Base-by-base conservation (phyloP, 257 asterid genomes). In the Osmanthus fragrans region DNA sequence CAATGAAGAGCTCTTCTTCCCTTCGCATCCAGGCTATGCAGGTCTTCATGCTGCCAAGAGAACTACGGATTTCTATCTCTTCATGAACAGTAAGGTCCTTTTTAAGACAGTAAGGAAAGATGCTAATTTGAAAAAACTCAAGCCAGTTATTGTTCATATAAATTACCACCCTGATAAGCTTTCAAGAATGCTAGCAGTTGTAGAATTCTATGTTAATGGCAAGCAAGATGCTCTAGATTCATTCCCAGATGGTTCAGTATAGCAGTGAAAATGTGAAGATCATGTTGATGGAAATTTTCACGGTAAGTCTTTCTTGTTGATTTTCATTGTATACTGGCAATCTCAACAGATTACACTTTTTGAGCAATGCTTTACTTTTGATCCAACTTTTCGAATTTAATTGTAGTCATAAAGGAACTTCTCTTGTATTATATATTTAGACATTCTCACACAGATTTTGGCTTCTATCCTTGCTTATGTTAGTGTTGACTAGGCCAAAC, bases 71-170 rank as follows among this genome's bases (percentile, higher is more conserved):
- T 71, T 87, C 60, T 92, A 89, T 76, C 88, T 83, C 37, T 92
- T 92, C 42, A 92, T 92, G 96, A 92, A 92, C 74, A 91, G 97
- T 81, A 92, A 92, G 84, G 95, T 91, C n/a, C 92, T 92, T 29
- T 92, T 92, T 84, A 92, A 92, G 87, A 89, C 91, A 0, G 92
- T 92, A 3, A 84, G 97, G 66, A 87, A 83, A 73, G 90, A 91
- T 73, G 86, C 81, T 19, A 78, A 54, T 49, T 81, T 92, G 86
- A 92, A 74, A 76, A 92, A 87, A 76, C 71, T 86, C 51, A 88
- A 80, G 85, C 96, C 97, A 0, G 97, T 92, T 65, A 87, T 92
- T 27, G 94, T 92, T 71, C 97, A 91, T 36, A 80, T 91, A 40
- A 92, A 91, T 72, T 92, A 88, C 82, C 97, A 92, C 75, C 97